Evolutionary conservation across 179 eudicot species (phyloP), one percentile per base, ranked within the genome.

Genomic region (Silene noctiflora): DNA sequence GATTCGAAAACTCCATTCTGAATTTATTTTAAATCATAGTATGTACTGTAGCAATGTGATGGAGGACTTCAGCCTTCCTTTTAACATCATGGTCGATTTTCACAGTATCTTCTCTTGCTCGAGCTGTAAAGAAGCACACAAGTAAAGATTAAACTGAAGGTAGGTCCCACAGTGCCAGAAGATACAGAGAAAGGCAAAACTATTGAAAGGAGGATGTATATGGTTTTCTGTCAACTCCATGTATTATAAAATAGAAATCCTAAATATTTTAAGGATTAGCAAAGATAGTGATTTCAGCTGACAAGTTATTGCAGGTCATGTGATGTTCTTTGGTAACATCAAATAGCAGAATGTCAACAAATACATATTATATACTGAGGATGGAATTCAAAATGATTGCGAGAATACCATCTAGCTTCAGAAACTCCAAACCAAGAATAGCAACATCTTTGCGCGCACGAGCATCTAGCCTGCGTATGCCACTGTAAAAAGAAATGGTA

Each of bases 361-460:
- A 63, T 17, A 35, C 3, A 21, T 66, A 42, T 42, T 1, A 31
- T 33, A 66, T 33, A 51, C 73, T 64, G 29, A 27, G 29, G 29
- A 68, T 4, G 42, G 24, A 64, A 53, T 7, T n/a, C 56, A 72
- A 60, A 13, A 33, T 31, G 19, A 42, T 42, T 6, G 74, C 51
- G 69, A 69, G 21, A 76, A 69, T 78, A 94, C 98, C 98, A 83
- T 94, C 97, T 69, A 94, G 91, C 85, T 92, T 94, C 19, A 92
- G 90, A 77, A 94, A 89, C 85, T 78, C 97, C 27, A 91, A 88
- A 72, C 97, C 91, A 77, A 94, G 80, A 77, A 94, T 86, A 42
- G 96, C 95, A 72, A 94, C 88, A 83, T 92, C 97, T 80, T 92
- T 91, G 51, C 97, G 96, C 72, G 87, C 98, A 76, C 98, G 96